These are phyloP conservation scores for Pythium dissotocum DNA, from an alignment of 352 stramenopile genomes.

Conservation along the genomic window DNA sequence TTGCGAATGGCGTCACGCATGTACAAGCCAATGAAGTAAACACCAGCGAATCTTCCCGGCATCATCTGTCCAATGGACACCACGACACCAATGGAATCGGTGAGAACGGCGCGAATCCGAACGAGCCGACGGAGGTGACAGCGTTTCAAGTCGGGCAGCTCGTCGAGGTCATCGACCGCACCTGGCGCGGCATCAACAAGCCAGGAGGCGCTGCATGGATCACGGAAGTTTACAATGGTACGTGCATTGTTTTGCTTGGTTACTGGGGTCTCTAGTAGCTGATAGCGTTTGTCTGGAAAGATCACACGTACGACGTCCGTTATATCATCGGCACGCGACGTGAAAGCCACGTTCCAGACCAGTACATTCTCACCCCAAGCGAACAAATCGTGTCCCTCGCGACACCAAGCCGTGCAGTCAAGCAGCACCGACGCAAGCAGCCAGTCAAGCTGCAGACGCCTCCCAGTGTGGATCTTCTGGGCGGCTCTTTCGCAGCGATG, in stretches of 20 bases:
- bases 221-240: constrained; percentile 53
- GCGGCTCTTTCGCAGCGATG: not conserved
- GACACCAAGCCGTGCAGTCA: constrained; percentile 27
- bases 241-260: not conserved
- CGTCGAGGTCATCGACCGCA: constrained; percentile 87
- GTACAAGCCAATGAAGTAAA: not conserved
- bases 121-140: constrained; percentile 21
- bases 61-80: not conserved
- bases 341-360: constrained; percentile 26
- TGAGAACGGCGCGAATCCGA: constrained; percentile 17
- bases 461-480: constrained; percentile 30
- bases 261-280: not conserved
- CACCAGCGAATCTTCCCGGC: not conserved
- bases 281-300: constrained; percentile 13
- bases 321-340: constrained; percentile 36
- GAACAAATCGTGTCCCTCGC: constrained; percentile 27
- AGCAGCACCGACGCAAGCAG: constrained; percentile 26
- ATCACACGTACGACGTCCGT: constrained; percentile 38
- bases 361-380: constrained; percentile 29
- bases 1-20: constrained; percentile 6
- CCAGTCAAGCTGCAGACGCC: constrained; percentile 22
- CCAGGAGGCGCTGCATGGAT: constrained; percentile 85
- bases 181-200: constrained; percentile 93
- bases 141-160: constrained; percentile 63
- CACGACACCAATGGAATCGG: constrained; percentile 1